Percentiles rank a stretch among this genome's conserved stretches.
phyloP scores from a whole-genome alignment of 2,329 filamentous ascomycete species.

The Leptographium flavum region DNA sequence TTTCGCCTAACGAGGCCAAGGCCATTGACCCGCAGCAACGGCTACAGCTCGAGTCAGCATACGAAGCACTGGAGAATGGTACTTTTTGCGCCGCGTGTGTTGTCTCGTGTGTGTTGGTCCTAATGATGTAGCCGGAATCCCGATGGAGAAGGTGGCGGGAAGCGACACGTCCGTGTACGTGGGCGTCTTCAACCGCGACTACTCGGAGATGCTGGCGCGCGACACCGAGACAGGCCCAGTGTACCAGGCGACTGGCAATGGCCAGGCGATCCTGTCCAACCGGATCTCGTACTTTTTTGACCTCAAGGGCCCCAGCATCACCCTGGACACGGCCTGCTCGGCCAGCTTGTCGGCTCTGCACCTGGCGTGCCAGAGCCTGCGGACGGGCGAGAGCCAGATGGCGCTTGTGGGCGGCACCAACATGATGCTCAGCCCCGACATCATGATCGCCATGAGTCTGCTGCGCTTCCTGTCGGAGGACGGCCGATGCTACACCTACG shows the following conservation, averaged over 20 bases:
- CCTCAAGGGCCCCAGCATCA: conserved; percentile 24
- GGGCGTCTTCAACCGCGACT: conserved; percentile 16
- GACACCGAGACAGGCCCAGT: conserved; percentile 13
- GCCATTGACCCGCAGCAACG: conserved; percentile 11
- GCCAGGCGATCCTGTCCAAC: conserved; percentile 22
- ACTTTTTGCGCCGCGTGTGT: neutral
- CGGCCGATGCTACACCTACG: conserved; percentile 19
- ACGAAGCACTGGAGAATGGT: conserved; percentile 15
- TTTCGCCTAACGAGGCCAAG: conserved; percentile 9
- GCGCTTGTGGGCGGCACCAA: neutral
- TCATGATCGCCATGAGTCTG: neutral
- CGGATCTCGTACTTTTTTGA: conserved; percentile 27
- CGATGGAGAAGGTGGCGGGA: conserved; percentile 9
- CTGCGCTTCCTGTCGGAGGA: neutral
- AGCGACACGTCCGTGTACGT: conserved; percentile 11
- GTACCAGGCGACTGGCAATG: conserved; percentile 21
- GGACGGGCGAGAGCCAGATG: conserved; percentile 7
- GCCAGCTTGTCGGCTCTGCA: conserved; percentile 26
- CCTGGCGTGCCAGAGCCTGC: conserved; percentile 18
- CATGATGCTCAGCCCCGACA: conserved; percentile 4
- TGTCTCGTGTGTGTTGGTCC: no score
- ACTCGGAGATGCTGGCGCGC: conserved; percentile 9
- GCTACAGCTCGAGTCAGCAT: conserved; percentile 11
- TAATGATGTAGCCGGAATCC: conserved; percentile 10
- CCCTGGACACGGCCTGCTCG: conserved; percentile 31